A percentile compares a stretch with the other conserved stretches of the same genome.
Evolutionary conservation across 2,329 filamentous ascomycete genomes (phyloP).

Genomic region (Intubia oerlemansii): DNA sequence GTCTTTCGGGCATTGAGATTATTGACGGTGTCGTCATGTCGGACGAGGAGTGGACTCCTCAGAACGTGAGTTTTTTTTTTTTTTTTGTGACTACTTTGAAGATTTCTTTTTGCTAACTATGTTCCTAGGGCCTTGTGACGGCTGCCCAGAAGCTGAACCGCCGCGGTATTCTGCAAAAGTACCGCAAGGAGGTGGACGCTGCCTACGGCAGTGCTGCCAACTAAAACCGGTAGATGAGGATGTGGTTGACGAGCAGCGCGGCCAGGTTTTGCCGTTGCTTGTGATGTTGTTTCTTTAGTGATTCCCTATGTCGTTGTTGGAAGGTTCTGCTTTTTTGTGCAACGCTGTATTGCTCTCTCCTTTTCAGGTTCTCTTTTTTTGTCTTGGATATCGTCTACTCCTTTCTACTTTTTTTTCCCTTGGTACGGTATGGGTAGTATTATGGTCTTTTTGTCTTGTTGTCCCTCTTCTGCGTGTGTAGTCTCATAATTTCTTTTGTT

Average conservation of each 20-base stretch:
- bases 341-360: too few relatives aligned
- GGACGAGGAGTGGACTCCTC: conserved; percentile 56
- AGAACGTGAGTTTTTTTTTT: conserved; percentile 37
- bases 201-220: too few relatives aligned
- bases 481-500: too few relatives aligned
- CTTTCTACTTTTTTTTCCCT: neutral
- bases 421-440: too few relatives aligned
- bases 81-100: too few relatives aligned
- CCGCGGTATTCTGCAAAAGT: conserved; percentile 41
- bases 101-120: neutral
- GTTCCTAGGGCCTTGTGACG: conserved; percentile 38
- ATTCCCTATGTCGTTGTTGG: too few relatives aligned
- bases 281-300: too few relatives aligned
- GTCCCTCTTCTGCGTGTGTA: too few relatives aligned
- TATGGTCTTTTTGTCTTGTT: too few relatives aligned
- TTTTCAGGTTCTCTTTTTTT: neutral
- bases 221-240: too few relatives aligned
- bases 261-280: neutral
- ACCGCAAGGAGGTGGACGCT: conserved; percentile 36
- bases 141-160: conserved; percentile 55
- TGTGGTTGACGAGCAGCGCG: too few relatives aligned
- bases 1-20: conserved; percentile 45
- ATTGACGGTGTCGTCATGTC: conserved; percentile 50
- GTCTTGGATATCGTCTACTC: neutral
- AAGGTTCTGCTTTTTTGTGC: neutral